Evolutionary conservation across 371 early-diverging fungal genomes (phyloP).

Genomic region (Choanephora cucurbitarum): DNA sequence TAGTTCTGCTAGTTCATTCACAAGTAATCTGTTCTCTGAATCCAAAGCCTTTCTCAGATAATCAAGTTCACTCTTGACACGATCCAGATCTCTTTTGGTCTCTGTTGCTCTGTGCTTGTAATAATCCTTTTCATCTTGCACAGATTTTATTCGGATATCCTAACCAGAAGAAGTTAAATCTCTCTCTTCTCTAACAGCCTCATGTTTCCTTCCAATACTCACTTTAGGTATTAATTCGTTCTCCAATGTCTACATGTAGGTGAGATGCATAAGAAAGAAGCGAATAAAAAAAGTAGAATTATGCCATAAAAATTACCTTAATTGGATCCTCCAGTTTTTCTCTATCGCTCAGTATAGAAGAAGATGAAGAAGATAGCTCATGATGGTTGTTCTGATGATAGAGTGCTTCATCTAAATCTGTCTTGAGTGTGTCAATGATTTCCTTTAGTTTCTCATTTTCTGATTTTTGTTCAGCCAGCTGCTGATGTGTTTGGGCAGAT

Average conservation of each 20-base stretch:
- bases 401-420: constrained; percentile 48
- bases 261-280: no score
- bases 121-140: constrained; percentile 49
- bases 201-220: no score
- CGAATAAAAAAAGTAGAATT: no score
- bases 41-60: constrained; percentile 36
- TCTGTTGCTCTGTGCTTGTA: constrained; percentile 44
- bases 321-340: constrained; percentile 12
- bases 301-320: constrained; percentile 21
- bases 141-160: constrained; percentile 31
- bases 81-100: constrained; percentile 43
- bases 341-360: background rate
- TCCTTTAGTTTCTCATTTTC: constrained; percentile 54
- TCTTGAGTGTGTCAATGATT: constrained; percentile 49
- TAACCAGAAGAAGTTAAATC: background rate
- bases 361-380: background rate
- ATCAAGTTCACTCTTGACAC: constrained; percentile 38
- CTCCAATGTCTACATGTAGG: constrained; percentile 43
- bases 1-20: constrained; percentile 38
- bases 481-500: constrained; percentile 45
- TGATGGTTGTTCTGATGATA: constrained; percentile 16
- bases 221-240: constrained; percentile 28
- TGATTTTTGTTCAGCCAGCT: constrained; percentile 50
- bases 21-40: constrained; percentile 32
- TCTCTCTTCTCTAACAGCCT: no score